Evolutionary conservation across 1,139 yeast genomes (phyloP).

Genomic region (Diutina rugosa): DNA sequence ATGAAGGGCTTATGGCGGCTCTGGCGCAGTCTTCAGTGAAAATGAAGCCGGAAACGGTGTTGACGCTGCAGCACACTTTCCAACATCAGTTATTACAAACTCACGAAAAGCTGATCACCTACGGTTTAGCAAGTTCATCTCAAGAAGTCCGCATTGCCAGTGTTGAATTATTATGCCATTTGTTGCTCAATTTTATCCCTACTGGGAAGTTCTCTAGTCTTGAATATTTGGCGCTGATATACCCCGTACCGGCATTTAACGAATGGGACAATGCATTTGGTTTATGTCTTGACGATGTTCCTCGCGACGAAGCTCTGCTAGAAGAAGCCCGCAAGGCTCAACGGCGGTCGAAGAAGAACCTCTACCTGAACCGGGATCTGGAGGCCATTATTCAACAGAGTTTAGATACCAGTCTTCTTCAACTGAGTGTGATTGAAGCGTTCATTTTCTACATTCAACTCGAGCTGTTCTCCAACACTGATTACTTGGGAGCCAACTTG

Average conservation of each 20-base stretch:
- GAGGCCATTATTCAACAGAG: conserved; percentile 12
- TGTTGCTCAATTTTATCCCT: neutral
- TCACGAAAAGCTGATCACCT: neutral
- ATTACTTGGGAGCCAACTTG: conserved; percentile 20
- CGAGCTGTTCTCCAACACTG: conserved; percentile 29
- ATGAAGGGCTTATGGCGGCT: neutral
- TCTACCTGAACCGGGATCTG: conserved; percentile 10
- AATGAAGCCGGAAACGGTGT: neutral
- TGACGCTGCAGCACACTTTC: neutral
- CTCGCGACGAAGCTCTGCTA: neutral
- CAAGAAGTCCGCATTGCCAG: conserved; percentile 1
- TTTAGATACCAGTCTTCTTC: conserved; percentile 13
- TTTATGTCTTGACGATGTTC: neutral
- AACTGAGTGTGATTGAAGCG: conserved; percentile 22
- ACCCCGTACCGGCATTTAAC: neutral
- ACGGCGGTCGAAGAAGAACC: neutral
- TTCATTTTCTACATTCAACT: conserved; percentile 26
- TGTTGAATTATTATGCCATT: conserved; percentile 1
- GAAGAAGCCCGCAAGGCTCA: neutral
- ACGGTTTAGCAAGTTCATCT: neutral
- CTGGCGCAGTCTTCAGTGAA: neutral
- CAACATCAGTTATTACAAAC: neutral
- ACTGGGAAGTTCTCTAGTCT: neutral
- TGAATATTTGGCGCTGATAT: neutral
- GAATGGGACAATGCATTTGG: neutral